Evolutionary conservation across 768 basidiomycete genomes (phyloP).

Genomic region (Boletus edulis): DNA sequence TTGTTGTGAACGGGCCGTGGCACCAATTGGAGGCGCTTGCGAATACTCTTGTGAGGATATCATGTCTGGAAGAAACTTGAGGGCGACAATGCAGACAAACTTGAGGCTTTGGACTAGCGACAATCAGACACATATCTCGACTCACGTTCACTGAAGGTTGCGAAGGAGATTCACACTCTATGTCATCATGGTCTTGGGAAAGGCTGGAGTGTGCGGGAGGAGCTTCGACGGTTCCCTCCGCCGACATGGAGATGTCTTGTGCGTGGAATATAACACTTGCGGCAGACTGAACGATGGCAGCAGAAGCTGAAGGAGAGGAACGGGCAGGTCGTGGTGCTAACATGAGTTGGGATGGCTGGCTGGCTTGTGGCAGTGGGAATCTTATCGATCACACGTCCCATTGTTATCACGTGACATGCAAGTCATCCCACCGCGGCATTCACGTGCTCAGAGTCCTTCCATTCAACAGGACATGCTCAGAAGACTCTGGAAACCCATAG

Average conservation of each 20-base stretch:
- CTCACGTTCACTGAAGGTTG: slow-evolving; percentile 34
- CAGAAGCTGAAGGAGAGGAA: slow-evolving; percentile 1
- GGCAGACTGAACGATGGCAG: not conserved
- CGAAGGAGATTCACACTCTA: slow-evolving; percentile 21
- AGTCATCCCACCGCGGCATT: not conserved
- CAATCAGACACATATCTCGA: slow-evolving; percentile 32
- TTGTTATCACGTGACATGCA: slow-evolving; percentile 20
- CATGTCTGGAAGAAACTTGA: slow-evolving; percentile 17
- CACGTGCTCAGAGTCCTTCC: no score
- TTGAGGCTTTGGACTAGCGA: slow-evolving; percentile 31
- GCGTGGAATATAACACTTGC: slow-evolving; percentile 8
- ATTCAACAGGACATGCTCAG: slow-evolving; percentile 46
- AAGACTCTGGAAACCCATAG: slow-evolving; percentile 66
- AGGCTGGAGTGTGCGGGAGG: not conserved
- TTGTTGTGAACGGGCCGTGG: slow-evolving; percentile 28
- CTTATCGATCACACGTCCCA: slow-evolving; percentile 14
- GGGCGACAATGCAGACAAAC: slow-evolving; percentile 25
- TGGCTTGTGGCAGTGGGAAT: slow-evolving; percentile 24
- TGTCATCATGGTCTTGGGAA: slow-evolving; percentile 8
- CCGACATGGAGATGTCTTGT: slow-evolving; percentile 3
- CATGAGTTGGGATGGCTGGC: slow-evolving; percentile 14
- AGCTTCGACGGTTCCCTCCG: not conserved
- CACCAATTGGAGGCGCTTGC: slow-evolving; percentile 14
- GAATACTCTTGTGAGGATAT: slow-evolving; percentile 10
- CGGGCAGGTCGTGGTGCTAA: slow-evolving; percentile 27